Percentiles rank a stretch among this genome's conserved stretches.
phyloP scores from a whole-genome alignment of 768 basidiomycete genomes.

The Inosperma sp. region DNA sequence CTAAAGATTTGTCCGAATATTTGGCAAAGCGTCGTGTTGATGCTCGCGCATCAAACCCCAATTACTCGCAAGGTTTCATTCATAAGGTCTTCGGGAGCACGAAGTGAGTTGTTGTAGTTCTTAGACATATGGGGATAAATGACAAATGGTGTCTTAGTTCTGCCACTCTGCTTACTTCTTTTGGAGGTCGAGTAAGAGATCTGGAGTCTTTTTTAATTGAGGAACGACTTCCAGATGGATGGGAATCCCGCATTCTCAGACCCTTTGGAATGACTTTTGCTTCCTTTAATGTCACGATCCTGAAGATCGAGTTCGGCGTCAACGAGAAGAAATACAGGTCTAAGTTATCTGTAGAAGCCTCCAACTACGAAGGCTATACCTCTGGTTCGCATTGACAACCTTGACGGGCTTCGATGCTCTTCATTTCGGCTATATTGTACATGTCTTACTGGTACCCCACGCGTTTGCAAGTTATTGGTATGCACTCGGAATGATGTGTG shows the following conservation, averaged over 20 bases:
- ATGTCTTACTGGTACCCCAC: no score
- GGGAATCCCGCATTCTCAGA: conserved; percentile 56
- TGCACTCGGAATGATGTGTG: no score
- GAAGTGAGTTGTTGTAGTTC: conserved; percentile 47
- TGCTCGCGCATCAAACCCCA: conserved; percentile 46
- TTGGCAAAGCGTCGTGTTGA: conserved; percentile 59
- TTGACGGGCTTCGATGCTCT: no score
- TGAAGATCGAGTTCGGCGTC: conserved; percentile 38
- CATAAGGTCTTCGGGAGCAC: conserved; percentile 64
- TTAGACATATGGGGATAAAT: not conserved
- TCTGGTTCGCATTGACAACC: no score
- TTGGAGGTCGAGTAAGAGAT: conserved; percentile 58
- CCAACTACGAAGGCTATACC: no score
- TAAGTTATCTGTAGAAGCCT: not conserved
- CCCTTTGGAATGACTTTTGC: conserved; percentile 56
- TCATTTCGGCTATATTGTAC: no score
- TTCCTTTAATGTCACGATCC: conserved; percentile 46
- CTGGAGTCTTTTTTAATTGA: conserved; percentile 53
- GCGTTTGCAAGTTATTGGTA: no score
- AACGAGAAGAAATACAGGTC: conserved; percentile 33
- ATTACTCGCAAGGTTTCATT: conserved; percentile 44
- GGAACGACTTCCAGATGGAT: conserved; percentile 65
- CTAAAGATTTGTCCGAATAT: conserved; percentile 53
- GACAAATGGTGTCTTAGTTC: conserved; percentile 36
- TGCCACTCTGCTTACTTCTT: conserved; percentile 57